phyloP scores from a whole-genome alignment of 2,329 filamentous ascomycete genomes.

The Polytolypa hystricis region DNA sequence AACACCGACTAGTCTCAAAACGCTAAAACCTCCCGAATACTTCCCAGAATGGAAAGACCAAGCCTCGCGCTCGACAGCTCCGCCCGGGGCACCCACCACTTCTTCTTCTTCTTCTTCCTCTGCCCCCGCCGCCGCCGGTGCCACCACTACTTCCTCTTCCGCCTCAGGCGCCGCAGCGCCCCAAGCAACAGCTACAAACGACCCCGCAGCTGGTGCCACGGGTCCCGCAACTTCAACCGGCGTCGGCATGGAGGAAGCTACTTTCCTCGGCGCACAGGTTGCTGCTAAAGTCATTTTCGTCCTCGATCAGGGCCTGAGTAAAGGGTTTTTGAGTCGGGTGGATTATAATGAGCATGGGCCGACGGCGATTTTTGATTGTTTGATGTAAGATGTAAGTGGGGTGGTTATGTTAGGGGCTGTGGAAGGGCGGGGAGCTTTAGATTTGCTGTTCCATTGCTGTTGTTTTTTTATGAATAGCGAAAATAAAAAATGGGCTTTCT shows the following conservation, averaged over 20 bases:
- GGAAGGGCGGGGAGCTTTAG: too few species aligned
- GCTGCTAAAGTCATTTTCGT: conserved; percentile 67
- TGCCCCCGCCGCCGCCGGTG: conserved; percentile 9
- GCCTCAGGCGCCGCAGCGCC: conserved; percentile 13
- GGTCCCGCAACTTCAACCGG: background rate
- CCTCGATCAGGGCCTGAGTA: conserved; percentile 53
- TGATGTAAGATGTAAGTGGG: conserved; percentile 14
- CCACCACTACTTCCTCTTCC: conserved; percentile 33
- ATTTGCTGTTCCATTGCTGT: too few species aligned
- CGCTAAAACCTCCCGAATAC: conserved; percentile 67
- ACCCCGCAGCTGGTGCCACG: conserved; percentile 11
- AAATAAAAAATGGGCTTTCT: too few species aligned
- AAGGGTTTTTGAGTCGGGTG: conserved; percentile 57
- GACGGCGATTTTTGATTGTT: conserved; percentile 49
- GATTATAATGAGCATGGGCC: conserved; percentile 60
- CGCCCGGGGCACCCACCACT: conserved; percentile 10
- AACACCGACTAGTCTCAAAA: conserved; percentile 76
- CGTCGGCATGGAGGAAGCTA: conserved; percentile 62
- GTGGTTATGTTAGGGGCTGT: too few species aligned
- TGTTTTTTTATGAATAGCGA: too few species aligned
- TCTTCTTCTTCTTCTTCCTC: conserved; percentile 33
- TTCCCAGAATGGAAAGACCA: conserved; percentile 84
- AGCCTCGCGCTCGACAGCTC: conserved; percentile 19
- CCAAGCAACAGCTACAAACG: conserved; percentile 7
- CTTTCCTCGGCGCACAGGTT: conserved; percentile 79